Evolutionary conservation across 208 protist genomes (phyloP).

Genomic region (Hexamita inflata): DNA sequence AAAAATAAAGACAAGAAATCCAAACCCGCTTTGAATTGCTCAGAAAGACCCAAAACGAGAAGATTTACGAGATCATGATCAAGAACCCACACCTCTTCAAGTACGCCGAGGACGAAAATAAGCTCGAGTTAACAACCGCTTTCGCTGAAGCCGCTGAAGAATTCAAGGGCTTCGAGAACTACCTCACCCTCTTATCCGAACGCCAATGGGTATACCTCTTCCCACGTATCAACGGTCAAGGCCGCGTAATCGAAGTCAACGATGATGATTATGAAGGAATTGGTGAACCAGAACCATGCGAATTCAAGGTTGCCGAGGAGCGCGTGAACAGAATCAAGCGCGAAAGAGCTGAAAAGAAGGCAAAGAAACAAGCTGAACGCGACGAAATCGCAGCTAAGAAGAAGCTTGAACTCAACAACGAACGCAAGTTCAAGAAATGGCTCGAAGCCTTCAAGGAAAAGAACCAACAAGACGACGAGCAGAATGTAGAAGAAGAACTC

Average conservation of each 20-base stretch:
- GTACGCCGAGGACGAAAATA: slow-evolving; percentile 5
- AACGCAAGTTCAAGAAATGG: neutral
- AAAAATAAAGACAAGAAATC: neutral
- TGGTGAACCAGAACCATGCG: slow-evolving; percentile 14
- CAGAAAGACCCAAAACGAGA: neutral
- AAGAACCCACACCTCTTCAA: neutral
- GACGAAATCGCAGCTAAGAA: neutral
- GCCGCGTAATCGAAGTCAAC: neutral
- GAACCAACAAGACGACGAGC: neutral
- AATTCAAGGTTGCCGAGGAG: neutral
- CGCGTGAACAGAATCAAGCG: neutral
- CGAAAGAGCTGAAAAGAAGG: neutral
- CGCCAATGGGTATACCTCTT: neutral
- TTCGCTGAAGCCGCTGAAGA: slow-evolving; percentile 11
- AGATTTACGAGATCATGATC: slow-evolving; percentile 13
- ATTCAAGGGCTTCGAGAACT: neutral
- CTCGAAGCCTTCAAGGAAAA: neutral
- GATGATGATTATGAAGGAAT: slow-evolving; percentile 14
- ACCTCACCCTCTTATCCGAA: neutral
- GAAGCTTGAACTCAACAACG: too few relatives aligned
- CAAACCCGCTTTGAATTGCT: neutral
- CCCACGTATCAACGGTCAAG: slow-evolving; percentile 14
- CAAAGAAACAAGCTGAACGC: neutral
- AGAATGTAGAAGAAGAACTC: neutral
- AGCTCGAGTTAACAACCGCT: neutral